Percentiles rank a stretch among this genome's conserved stretches.
phyloP scores from a whole-genome alignment of 306 rosid species.

The Benincasa hispida region DNA sequence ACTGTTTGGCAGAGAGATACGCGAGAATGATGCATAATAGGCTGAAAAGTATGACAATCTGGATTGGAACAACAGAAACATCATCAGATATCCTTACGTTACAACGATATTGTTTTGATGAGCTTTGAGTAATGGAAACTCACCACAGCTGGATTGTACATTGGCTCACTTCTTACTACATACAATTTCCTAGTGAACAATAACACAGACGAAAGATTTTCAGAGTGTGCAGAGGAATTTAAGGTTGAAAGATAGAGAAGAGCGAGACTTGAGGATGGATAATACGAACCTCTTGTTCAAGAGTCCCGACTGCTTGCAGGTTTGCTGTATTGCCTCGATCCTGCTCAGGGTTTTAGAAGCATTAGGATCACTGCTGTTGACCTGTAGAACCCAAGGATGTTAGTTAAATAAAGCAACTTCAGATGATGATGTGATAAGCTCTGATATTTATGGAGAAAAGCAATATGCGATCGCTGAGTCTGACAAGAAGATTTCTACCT shows the following conservation, averaged over 20 bases:
- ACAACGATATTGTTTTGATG: background rate
- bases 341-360: conserved; percentile 74
- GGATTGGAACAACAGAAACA: conserved; percentile 15
- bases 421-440: background rate
- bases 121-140: background rate
- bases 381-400: conserved; percentile 29
- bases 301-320: conserved; percentile 73
- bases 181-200: conserved; percentile 36
- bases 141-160: conserved; percentile 33
- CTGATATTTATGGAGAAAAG: background rate
- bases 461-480: background rate
- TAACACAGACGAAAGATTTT: conserved; percentile 11
- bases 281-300: conserved; percentile 45
- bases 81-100: conserved; percentile 6
- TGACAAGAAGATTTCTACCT: conserved; percentile 39
- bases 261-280: background rate
- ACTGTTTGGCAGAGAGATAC: conserved; percentile 29
- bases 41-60: conserved; percentile 37
- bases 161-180: conserved; percentile 15
- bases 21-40: conserved; percentile 32
- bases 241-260: background rate
- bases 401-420: background rate
- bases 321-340: conserved; percentile 57
- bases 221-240: background rate
- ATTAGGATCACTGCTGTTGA: conserved; percentile 72